A percentile compares a stretch with the other conserved stretches of the same genome.
phyloP scores from a whole-genome alignment of 257 asterid species.

The Euphrasia confusa region DNA sequence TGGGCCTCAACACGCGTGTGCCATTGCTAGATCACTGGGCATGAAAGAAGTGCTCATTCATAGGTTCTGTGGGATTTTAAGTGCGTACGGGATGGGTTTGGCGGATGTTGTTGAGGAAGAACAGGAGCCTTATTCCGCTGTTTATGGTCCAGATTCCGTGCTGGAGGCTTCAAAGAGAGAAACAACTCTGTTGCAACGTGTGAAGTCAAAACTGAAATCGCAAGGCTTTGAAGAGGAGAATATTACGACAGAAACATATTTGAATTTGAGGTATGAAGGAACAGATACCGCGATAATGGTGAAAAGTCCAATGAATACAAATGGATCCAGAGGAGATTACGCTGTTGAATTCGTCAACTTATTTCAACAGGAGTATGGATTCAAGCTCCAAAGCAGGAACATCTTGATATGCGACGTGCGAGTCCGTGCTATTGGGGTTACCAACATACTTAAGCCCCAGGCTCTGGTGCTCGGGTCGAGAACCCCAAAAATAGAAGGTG shows the following conservation, averaged over 20 bases:
- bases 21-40: conserved; percentile 93
- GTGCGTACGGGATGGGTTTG: conserved; percentile 99
- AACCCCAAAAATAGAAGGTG: conserved; percentile 40
- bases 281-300: conserved; percentile 95
- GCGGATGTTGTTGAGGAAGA: conserved; percentile 96
- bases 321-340: conserved; percentile 70
- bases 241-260: conserved; percentile 65
- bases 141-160: conserved; percentile 67
- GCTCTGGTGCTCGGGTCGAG: conserved; percentile 42
- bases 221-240: conserved; percentile 79
- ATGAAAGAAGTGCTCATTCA: conserved; percentile 92
- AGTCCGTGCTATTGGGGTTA: conserved; percentile 89
- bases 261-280: conserved; percentile 92
- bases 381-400: conserved; percentile 72
- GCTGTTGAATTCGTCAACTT: conserved; percentile 69
- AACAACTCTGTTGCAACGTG: conserved; percentile 48
- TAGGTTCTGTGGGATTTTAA: conserved; percentile 87
- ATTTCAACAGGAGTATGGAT: conserved; percentile 90
- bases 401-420: conserved; percentile 84
- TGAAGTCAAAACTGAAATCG: conserved; percentile 52
- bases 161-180: conserved; percentile 63
- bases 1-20: conserved; percentile 98
- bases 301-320: conserved; percentile 39
- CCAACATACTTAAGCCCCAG: conserved; percentile 71
- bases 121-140: conserved; percentile 84